Evolutionary conservation across 345 rosid genomes (phyloP), one percentile per base, ranked within the genome.

Genomic region (Viola odorata): DNA sequence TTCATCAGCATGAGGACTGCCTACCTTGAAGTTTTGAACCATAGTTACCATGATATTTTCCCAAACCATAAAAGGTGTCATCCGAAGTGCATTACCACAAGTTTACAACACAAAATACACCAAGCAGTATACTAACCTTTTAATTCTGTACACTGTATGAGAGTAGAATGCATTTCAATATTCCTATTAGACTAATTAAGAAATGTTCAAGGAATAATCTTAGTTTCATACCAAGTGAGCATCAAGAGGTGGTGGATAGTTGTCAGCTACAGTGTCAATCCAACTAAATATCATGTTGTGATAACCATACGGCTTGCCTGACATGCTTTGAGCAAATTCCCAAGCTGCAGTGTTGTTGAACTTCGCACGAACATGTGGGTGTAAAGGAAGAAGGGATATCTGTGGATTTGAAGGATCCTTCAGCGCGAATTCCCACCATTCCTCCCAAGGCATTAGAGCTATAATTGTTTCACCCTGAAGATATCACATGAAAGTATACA

Each of bases 231-330:
- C 95, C 95, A 94, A 85, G 95, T 90, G 99, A 85, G 99, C 85
- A 88, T 85, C 99, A 72, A 94, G 89, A 65, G 96, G 99, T 55
- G 99, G 99, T 8, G 99, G 97, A 82, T 85, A 94, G 77, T 94
- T 90, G 70, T 85, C 96, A 50, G 82, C 89, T 36, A 94, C 60
- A 50, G 99, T 90, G 58, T 91, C 97, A 37, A 94, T 90, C 99
- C 97, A 88, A 83, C 99, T 94, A 74, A 94, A 94, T 66, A 94
- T 88, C 99, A 91, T 88, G 84, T 94, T 94, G 77, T 94, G 99
- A 76, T 94, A 94, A 65, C 99, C 99, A 75, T 94, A 94, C n/a
- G 97, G 97, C 65, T 88, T 86, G 55, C 99, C 99, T 38, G 84
- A 77, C 99, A 94, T 94, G 81, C 91, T 94, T 47, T 74, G 78